Percentiles rank a stretch among this genome's conserved stretches.
These are phyloP conservation scores for Fusarium longipes DNA, from an alignment of 2,329 filamentous ascomycete genomes.

Conservation along the genomic window DNA sequence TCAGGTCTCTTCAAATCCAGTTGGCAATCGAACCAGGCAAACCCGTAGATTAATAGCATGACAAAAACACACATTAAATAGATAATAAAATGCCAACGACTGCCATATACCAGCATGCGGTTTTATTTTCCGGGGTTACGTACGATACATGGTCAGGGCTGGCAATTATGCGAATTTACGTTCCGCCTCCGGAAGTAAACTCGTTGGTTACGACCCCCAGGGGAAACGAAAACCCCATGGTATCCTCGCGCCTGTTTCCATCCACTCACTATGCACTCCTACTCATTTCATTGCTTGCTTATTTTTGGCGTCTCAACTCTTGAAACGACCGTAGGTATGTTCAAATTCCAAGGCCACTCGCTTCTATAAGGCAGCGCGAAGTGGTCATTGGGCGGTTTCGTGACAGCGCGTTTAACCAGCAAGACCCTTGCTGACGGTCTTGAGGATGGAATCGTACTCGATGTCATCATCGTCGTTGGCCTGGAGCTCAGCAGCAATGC, in stretches of 20 bases:
- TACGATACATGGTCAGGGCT: slow-evolving; percentile 49
- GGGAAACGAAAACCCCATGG: slow-evolving; percentile 39
- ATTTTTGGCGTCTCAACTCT: slow-evolving; percentile 43
- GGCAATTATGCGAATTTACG: slow-evolving; percentile 47
- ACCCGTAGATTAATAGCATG: slow-evolving; percentile 35
- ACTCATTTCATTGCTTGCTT: slow-evolving; percentile 40
- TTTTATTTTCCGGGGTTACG: slow-evolving; percentile 46
- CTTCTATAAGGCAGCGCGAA: slow-evolving; percentile 36
- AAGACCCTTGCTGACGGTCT: slow-evolving; percentile 72
- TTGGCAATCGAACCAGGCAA: slow-evolving; percentile 66
- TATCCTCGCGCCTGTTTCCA: slow-evolving; percentile 25
- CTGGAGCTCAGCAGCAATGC: slow-evolving; percentile 81
- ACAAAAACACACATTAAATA: slow-evolving; percentile 31
- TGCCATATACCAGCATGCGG: slow-evolving; percentile 48
- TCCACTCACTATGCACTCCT: slow-evolving; percentile 41
- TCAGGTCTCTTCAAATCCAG: slow-evolving; percentile 75
- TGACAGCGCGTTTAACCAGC: slow-evolving; percentile 55
- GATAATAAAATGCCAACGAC: slow-evolving; percentile 36
- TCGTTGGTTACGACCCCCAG: slow-evolving; percentile 25
- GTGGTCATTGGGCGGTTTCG: slow-evolving; percentile 20
- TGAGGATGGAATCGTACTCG: slow-evolving; percentile 78
- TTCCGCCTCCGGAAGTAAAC: slow-evolving; percentile 43
- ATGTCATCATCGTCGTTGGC: slow-evolving; percentile 87
- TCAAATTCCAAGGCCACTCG: slow-evolving; percentile 39
- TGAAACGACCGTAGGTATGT: slow-evolving; percentile 46